Percentiles rank a stretch among this genome's conserved stretches.
phyloP scores from a whole-genome alignment of 345 rosid species.

The Punica granatum region DNA sequence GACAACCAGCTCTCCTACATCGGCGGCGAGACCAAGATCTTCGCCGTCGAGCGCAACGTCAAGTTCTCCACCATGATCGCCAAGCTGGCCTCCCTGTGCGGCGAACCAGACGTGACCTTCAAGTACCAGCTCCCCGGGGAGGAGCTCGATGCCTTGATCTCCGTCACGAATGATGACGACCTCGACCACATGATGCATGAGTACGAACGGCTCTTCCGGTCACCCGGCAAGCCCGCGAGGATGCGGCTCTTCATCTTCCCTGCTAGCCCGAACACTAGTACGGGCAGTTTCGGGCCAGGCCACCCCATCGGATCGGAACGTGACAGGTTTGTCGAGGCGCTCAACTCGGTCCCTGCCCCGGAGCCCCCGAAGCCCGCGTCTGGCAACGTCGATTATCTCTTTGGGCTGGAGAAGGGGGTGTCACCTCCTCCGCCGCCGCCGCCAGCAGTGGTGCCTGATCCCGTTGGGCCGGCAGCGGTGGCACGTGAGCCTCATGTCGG shows the following conservation, averaged over 20 bases:
- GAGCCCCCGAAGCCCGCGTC: constrained; percentile 23
- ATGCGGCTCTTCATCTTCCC: constrained; percentile 80
- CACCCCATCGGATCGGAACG: constrained; percentile 50
- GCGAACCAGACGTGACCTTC: constrained; percentile 43
- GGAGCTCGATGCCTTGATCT: constrained; percentile 90
- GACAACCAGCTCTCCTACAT: constrained; percentile 83
- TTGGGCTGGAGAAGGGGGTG: constrained; percentile 61
- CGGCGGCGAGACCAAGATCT: constrained; percentile 87
- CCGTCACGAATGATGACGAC: constrained; percentile 90
- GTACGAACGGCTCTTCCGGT: constrained; percentile 70
- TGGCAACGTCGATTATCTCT: constrained; percentile 60
- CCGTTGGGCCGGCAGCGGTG: constrained; percentile 1
- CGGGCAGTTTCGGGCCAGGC: constrained; percentile 42
- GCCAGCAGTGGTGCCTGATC: constrained; percentile 9
- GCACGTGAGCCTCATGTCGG: constrained; percentile 25
- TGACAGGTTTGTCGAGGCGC: constrained; percentile 67
- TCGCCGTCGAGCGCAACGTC: constrained; percentile 63
- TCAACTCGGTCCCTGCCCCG: constrained; percentile 42
- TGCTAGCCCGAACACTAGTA: constrained; percentile 12
- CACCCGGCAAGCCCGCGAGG: constrained; percentile 69
- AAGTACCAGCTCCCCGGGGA: constrained; percentile 97
- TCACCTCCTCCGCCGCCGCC: constrained; percentile 16
- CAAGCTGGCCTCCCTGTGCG: constrained; percentile 52
- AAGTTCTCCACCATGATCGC: constrained; percentile 51
- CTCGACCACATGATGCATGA: constrained; percentile 94